A percentile compares a stretch with the other conserved stretches of the same genome.
Conservation (phyloP, 2,329 filamentous ascomycete genomes). For the Didymella arachidicola region DNA sequence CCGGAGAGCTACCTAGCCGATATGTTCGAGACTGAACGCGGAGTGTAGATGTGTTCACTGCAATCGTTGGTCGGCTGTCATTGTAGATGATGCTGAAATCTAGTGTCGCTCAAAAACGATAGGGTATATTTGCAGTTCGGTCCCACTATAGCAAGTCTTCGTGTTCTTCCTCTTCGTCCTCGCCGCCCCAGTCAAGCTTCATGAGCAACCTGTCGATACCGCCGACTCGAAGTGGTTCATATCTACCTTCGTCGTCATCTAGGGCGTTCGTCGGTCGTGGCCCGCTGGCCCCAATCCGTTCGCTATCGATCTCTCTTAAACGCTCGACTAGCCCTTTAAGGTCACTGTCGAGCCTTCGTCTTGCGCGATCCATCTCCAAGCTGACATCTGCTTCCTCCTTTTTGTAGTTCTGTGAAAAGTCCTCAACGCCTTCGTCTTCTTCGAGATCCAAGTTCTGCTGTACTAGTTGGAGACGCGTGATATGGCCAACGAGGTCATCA, state of each 20-base stretch:
- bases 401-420: slow-evolving; percentile 57
- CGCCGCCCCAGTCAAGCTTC: slow-evolving; percentile 77
- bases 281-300: slow-evolving; percentile 48
- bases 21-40: not conserved
- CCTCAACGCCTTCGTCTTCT: slow-evolving; percentile 80
- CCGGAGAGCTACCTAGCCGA: too few relatives aligned
- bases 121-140: slow-evolving; percentile 1
- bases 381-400: slow-evolving; percentile 75
- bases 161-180: slow-evolving; percentile 34
- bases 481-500: slow-evolving; percentile 81
- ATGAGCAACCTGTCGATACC: slow-evolving; percentile 86
- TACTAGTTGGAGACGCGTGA: slow-evolving; percentile 76
- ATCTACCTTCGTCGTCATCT: slow-evolving; percentile 58
- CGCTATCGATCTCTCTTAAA: slow-evolving; percentile 67
- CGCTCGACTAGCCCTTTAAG: slow-evolving; percentile 68
- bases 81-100: not conserved
- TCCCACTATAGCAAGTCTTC: slow-evolving; percentile 30
- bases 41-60: not conserved
- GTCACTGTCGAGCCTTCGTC: slow-evolving; percentile 70
- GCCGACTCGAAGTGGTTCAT: slow-evolving; percentile 75
- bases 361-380: slow-evolving; percentile 68
- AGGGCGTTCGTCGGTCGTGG: slow-evolving; percentile 21
- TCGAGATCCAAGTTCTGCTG: slow-evolving; percentile 83
- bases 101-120: not conserved
- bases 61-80: not conserved